Evolutionary conservation across 1,284 basidiomycete species (phyloP).

Genomic region (Ceratobasidium theobromae): DNA sequence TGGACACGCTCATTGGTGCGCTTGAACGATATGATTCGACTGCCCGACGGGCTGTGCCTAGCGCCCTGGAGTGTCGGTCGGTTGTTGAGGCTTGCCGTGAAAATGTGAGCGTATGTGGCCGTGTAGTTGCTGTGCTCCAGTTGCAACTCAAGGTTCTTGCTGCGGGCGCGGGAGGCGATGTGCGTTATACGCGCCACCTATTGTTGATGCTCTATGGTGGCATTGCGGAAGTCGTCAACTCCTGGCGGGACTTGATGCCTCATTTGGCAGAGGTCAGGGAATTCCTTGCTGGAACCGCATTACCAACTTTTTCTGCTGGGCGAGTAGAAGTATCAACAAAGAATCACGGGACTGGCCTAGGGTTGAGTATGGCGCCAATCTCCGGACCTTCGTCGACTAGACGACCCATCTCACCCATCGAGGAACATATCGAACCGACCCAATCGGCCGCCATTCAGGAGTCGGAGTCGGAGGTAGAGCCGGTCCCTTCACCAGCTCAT

Average conservation of each 20-base stretch:
- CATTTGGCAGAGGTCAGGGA: slow-evolving; percentile 63
- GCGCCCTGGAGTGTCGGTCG: slow-evolving; percentile 72
- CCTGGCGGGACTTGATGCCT: slow-evolving; percentile 81
- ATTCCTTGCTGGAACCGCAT: not conserved
- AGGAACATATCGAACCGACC: slow-evolving; percentile 17
- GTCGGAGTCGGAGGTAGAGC: not conserved
- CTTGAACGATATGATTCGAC: slow-evolving; percentile 91
- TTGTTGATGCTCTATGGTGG: slow-evolving; percentile 88
- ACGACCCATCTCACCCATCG: slow-evolving; percentile 24
- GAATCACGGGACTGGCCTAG: slow-evolving; percentile 37
- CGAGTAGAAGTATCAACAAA: slow-evolving; percentile 45
- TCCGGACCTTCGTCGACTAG: slow-evolving; percentile 30
- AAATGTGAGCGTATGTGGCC: slow-evolving; percentile 82
- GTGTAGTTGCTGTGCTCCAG: slow-evolving; percentile 80
- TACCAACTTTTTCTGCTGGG: slow-evolving; percentile 59
- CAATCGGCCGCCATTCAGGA: not conserved
- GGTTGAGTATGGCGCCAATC: slow-evolving; percentile 29
- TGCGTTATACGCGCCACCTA: slow-evolving; percentile 85
- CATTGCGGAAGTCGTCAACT: slow-evolving; percentile 81
- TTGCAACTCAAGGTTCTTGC: slow-evolving; percentile 79
- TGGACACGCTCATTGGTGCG: slow-evolving; percentile 82
- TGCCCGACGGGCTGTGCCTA: slow-evolving; percentile 66
- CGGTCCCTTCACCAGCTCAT: not conserved
- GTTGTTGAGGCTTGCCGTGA: slow-evolving; percentile 86
- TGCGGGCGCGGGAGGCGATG: slow-evolving; percentile 64